Evolutionary conservation across 2,329 filamentous ascomycete genomes (phyloP).

Genomic region (Aspergillus pseudotamarii): DNA sequence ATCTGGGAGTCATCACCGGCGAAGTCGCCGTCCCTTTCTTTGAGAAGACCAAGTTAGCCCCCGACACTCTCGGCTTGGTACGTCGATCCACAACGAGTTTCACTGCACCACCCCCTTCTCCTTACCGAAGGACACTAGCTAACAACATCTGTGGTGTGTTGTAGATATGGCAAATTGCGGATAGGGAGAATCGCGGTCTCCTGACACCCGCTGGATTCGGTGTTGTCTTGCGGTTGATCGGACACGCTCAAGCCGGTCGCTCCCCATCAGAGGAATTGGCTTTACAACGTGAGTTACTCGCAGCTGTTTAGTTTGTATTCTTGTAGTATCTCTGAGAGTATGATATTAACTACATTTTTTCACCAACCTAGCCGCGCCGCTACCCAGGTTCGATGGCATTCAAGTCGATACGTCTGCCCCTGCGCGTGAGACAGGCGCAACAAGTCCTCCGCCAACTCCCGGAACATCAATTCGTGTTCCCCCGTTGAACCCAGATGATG

Average conservation of each 20-base stretch:
- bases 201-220: slow-evolving; percentile 92
- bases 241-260: slow-evolving; percentile 87
- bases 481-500: slow-evolving; percentile 83
- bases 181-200: slow-evolving; percentile 93
- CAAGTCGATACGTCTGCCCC: slow-evolving; percentile 49
- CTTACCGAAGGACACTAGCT: not conserved
- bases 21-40: slow-evolving; percentile 98
- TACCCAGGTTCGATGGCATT: slow-evolving; percentile 89
- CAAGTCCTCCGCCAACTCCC: slow-evolving; percentile 48
- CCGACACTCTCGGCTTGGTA: slow-evolving; percentile 84
- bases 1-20: slow-evolving; percentile 89
- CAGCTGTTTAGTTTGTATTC: not conserved
- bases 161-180: slow-evolving; percentile 98
- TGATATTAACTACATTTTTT: slow-evolving; percentile 10
- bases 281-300: slow-evolving; percentile 63
- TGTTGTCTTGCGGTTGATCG: slow-evolving; percentile 89
- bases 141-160: slow-evolving; percentile 7
- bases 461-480: slow-evolving; percentile 80
- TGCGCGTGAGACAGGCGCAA: slow-evolving; percentile 51
- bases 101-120: not conserved
- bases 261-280: slow-evolving; percentile 81
- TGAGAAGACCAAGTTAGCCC: slow-evolving; percentile 88
- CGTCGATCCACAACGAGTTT: slow-evolving; percentile 34
- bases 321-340: not conserved
- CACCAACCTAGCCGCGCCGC: slow-evolving; percentile 64